phyloP scores from a whole-genome alignment of 2,329 filamentous ascomycete species.

The Alternaria novae-zelandiae region DNA sequence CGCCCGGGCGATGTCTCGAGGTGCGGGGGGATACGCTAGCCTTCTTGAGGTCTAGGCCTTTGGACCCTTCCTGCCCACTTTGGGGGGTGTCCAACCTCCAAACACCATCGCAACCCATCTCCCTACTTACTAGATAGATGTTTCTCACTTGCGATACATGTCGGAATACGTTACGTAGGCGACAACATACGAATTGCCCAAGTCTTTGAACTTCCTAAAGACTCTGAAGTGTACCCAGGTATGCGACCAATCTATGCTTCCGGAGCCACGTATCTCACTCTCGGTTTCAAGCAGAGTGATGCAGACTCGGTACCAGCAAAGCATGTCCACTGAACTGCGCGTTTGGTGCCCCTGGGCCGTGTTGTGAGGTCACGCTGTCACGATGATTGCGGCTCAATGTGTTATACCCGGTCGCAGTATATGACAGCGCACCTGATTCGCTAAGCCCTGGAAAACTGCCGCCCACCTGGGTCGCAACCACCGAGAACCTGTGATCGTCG shows the following conservation, averaged over 20 bases:
- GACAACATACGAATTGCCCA: neutral
- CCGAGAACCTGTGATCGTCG: constrained; percentile 7
- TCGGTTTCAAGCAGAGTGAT: neutral
- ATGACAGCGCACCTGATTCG: constrained; percentile 17
- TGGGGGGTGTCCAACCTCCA: neutral
- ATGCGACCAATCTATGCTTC: neutral
- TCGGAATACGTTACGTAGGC: neutral
- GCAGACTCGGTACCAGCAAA: neutral
- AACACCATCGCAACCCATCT: neutral
- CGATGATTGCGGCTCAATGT: constrained; percentile 30
- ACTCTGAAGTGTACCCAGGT: neutral
- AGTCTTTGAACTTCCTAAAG: neutral
- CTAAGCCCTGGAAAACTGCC: constrained; percentile 5
- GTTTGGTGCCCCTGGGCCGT: neutral
- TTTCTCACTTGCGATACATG: neutral
- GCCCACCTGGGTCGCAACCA: constrained; percentile 14
- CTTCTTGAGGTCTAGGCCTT: neutral
- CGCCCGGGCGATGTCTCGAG: neutral
- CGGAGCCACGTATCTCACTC: neutral
- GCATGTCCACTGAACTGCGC: neutral
- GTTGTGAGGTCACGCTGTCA: neutral
- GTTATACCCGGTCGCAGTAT: constrained; percentile 19
- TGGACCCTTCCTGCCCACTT: neutral
- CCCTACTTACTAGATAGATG: neutral
- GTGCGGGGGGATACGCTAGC: neutral